phyloP scores from a whole-genome alignment of 768 basidiomycete species.

The Heimioporus sp. region DNA sequence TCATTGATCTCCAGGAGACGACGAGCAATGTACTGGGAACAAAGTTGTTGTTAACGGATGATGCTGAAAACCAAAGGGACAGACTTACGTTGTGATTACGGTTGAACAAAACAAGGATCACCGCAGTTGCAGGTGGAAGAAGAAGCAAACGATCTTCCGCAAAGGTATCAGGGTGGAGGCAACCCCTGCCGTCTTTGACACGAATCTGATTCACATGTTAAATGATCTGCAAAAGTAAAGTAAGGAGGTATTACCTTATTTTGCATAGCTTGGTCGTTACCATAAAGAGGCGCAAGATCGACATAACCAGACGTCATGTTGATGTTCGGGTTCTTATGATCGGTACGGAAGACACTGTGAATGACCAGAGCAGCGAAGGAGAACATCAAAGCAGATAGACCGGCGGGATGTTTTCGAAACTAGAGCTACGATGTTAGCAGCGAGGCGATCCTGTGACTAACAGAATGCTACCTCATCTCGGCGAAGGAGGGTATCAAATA shows the following conservation, averaged over 20 bases:
- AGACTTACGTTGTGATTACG: conserved; percentile 81
- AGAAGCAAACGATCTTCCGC: conserved; percentile 76
- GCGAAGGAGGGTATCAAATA: conserved; percentile 78
- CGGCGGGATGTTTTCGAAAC: conserved; percentile 77
- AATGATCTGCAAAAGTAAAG: neutral
- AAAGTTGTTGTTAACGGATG: neutral
- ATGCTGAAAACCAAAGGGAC: neutral
- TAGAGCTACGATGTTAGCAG: conserved; percentile 25
- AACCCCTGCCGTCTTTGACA: conserved; percentile 60
- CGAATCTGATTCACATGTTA: conserved; percentile 20
- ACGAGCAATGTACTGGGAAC: conserved; percentile 67
- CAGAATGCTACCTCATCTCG: conserved; percentile 55
- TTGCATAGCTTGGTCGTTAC: conserved; percentile 61
- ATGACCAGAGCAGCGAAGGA: conserved; percentile 81
- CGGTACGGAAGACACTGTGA: conserved; percentile 86
- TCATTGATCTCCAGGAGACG: conserved; percentile 83
- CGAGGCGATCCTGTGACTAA: neutral
- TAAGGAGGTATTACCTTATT: conserved; percentile 44
- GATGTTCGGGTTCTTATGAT: conserved; percentile 59
- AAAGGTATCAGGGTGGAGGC: conserved; percentile 68
- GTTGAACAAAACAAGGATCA: conserved; percentile 80
- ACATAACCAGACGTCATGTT: conserved; percentile 89
- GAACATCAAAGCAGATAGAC: conserved; percentile 79
- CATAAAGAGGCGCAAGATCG: conserved; percentile 82
- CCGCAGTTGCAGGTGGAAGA: conserved; percentile 75